Base-by-base conservation (phyloP, 805 yeast genomes). In the Priceomyces haplophilus region DNA sequence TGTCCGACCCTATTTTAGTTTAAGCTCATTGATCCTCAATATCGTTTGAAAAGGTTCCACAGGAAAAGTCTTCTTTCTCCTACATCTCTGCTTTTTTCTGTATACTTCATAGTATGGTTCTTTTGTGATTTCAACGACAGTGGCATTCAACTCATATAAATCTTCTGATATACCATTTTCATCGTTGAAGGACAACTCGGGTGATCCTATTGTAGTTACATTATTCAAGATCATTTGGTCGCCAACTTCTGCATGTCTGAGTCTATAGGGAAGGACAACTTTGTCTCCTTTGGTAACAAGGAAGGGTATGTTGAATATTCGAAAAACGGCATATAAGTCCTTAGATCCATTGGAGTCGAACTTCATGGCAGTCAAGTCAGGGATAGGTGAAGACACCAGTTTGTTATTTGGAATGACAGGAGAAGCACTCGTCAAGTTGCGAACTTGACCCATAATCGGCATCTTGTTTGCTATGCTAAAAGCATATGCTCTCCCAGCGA, bases 201-300 rank as follows among this genome's bases (percentile, higher is more conserved):
- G 82, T 7, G 95, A 82, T 2, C 99, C 99, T 21, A 93, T 64
- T 8, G 88, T 82, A 12, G 83, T 78, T 27, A 91, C 89, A 53
- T 88, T 83, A 48, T 78, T 80, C 58, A 93, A 75, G 37, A 73
- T 67, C 40, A 93, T 69, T n/a, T 73, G 72, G 62, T 90, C 97
- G 15, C 99, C 99, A 3, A 91, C 82, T 40, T 81, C 74, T 8
- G 84, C 93, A 41, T 80, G 78, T 54, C 81, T 83, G 71, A 93
- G 59, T 49, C 80, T 78, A 64, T 79, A 90, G 2, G 97, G 97
- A 31, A 93, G 64, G 18, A 81, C 76, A 40, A 93, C 77, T 50
- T 74, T 77, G 62, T 93, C 99, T 17, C 99, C 99, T 51, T 83
- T 79, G 19, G 98, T 89, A 13, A 93, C 93, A 47, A 93, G 70